Evolutionary conservation across 495 filamentous ascomycete genomes (phyloP), one percentile per base, ranked within the genome.

Genomic region (Cairneyella variabilis): DNA sequence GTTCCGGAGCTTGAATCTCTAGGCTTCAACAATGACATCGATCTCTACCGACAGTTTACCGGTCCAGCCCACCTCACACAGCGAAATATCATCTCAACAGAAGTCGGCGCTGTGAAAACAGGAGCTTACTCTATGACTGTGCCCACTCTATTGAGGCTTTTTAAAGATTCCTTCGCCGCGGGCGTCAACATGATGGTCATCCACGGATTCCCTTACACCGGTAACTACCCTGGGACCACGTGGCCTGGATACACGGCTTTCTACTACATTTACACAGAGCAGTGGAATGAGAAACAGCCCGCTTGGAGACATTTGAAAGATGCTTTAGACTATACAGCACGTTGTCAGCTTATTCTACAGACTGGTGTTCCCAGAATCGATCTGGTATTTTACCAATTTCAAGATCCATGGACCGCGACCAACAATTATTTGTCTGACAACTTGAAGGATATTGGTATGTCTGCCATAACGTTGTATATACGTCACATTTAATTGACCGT

Each of bases 41-140:
- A 78, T 48, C 62, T 55, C 1, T 78, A 76, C 46, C 64, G 68
- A 0, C 74, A 77, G 56, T 76, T 75, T 42, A 56, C 69, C 3
- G 76, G 76, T 0, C 65, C 73, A 0, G 76, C 76, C 0, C 59
- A 70, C 27, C 51, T 76, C 0, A 59, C 66, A 1, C 61, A 60
- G 0, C 68, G 71, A 40, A 58, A 59, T 8, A 59, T 70, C 26
- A 70, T 73, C n/a, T 74, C 72, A 9, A 67, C 64, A 36, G 72
- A 76, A 49, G 64, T 68, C 44, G 71, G 71, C 0, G 70, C 70
- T 1, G 40, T 61, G 7, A 21, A 49, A 0, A 8, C 53, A 2
- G 60, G 65, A 26, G 64, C 68, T 2, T 75, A 69, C 44, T 55
- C 59, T 2, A 47, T 68, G 23, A 52, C 60, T 0, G 45, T 70